phyloP scores from a whole-genome alignment of 1,284 basidiomycete species.

The Cutaneotrichosporon sp. region DNA sequence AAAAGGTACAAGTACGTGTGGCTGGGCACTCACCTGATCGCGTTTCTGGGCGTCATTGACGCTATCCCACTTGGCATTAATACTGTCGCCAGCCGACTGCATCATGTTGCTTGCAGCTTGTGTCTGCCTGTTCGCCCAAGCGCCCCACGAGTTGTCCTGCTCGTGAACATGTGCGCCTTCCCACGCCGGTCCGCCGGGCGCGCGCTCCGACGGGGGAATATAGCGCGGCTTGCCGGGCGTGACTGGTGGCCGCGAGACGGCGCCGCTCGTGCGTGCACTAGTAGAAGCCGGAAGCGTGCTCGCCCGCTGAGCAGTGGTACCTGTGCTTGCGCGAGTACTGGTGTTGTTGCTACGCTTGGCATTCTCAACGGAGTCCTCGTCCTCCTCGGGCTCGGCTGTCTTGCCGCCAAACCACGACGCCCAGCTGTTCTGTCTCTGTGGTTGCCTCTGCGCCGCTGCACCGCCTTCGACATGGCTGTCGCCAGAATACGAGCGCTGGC shows the following conservation, averaged over 20 bases:
- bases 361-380: too few species aligned
- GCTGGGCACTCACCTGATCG: conserved; percentile 8
- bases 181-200: conserved; percentile 3
- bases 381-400: neutral
- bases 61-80: conserved; percentile 1
- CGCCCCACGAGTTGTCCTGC: conserved; percentile 5
- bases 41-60: conserved; percentile 6
- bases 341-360: neutral
- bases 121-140: conserved; percentile 9
- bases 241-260: neutral
- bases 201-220: conserved; percentile 16
- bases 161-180: neutral
- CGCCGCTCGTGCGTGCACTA: neutral
- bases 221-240: conserved; percentile 1
- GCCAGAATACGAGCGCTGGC: neutral
- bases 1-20: too few species aligned
- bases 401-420: conserved; percentile 1
- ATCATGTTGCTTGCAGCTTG: conserved; percentile 4
- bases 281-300: too few species aligned
- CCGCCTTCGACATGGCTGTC: too few species aligned
- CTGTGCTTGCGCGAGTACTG: neutral
- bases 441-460: too few species aligned
- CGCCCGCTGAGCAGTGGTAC: too few species aligned
- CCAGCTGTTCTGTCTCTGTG: neutral
- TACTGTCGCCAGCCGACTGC: neutral